Base-by-base conservation (phyloP, 495 filamentous ascomycete species). In the Pyrenopolyporus hunteri region DNA sequence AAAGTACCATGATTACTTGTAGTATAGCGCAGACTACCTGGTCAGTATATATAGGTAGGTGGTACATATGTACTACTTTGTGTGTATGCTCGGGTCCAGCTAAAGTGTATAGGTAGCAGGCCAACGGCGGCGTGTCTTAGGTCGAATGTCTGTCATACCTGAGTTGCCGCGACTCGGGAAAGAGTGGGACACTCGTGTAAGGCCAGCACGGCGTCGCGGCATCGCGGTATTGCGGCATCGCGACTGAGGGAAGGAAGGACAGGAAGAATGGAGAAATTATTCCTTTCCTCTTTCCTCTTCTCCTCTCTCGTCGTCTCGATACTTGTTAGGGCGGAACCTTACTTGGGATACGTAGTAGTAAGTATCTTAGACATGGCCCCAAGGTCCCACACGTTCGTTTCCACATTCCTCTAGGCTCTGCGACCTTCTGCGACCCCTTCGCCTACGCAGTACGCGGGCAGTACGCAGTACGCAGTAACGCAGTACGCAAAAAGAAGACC, bases 141-240 rank as follows among this genome's bases (percentile, higher is more conserved):
- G 46, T 48, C 39, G 14, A 44, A 66, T 66, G 57, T 52, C 39
- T 66, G 51, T 61, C 57, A 60, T 66, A 60, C 57, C 13, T 57
- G 20, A 28, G 19, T 35, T 59, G 28, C 40, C 39, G 39, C 52
- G 19, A 35, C 57, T 66, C 46, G 57, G 35, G 39, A 3, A 16
- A 46, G 44, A 14, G 39, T 60, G 25, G 53, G n/a, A 14, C 43
- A 16, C 50, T 49, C 53, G 62, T 66, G 62, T 42, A 59, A 65
- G n/a, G 62, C 37, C 36, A 59, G 42, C 25, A 40, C 44, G 35
- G 31, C 25, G 47, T 45, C 45, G n/a, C n/a, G 13, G 50, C 36
- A 58, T 53, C 50, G 32, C 43, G 54, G n/a, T n/a, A n/a, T 29
- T 29, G 9, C 26, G 26, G 26, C 26, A 29, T 9, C 26, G 26